These are phyloP conservation scores for Colletotrichum lentis DNA, from an alignment of 2,329 filamentous ascomycete genomes.

Conservation along the genomic window DNA sequence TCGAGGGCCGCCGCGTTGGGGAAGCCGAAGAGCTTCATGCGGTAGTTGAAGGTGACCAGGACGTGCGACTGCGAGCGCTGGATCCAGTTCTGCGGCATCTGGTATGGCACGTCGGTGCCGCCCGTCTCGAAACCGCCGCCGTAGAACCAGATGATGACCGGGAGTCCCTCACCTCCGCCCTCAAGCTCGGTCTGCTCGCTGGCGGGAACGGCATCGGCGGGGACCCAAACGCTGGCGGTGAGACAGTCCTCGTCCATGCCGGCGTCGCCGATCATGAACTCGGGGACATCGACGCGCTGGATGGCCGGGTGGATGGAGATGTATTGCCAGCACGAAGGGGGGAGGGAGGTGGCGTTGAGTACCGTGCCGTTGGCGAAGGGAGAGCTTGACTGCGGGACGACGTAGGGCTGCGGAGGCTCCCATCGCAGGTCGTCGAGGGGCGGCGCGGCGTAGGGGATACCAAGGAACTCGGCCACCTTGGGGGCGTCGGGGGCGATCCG, in stretches of 20 bases:
- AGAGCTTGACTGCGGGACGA: conserved; percentile 11
- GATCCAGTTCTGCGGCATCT: conserved; percentile 44
- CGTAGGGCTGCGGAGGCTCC: conserved; percentile 46
- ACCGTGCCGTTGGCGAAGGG: conserved; percentile 29
- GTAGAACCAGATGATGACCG: conserved; percentile 40
- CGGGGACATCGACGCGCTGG: conserved; percentile 31
- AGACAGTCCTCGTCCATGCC: conserved; percentile 66
- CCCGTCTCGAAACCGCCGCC: conserved; percentile 44
- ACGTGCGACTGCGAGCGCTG: conserved; percentile 44
- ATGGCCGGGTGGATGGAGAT: conserved; percentile 35
- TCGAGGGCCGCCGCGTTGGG: conserved; percentile 44
- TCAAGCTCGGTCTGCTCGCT: neutral
- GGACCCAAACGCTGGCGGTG: conserved; percentile 59
- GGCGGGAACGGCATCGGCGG: conserved; percentile 19
- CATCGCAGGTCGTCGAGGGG: conserved; percentile 61
- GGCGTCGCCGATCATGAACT: conserved; percentile 36
- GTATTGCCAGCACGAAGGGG: conserved; percentile 35
- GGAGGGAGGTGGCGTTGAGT: conserved; percentile 26
- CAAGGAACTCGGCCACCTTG: conserved; percentile 41
- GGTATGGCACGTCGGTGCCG: conserved; percentile 43
- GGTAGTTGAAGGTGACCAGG: conserved; percentile 46
- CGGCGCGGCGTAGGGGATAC: conserved; percentile 65
- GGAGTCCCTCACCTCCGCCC: conserved; percentile 16
- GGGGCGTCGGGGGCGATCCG: conserved; percentile 27
- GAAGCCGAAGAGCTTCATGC: conserved; percentile 46